Evolutionary conservation across 345 rosid genomes (phyloP), one percentile per base, ranked within the genome.

Genomic region (Carallia pectinifolia): DNA sequence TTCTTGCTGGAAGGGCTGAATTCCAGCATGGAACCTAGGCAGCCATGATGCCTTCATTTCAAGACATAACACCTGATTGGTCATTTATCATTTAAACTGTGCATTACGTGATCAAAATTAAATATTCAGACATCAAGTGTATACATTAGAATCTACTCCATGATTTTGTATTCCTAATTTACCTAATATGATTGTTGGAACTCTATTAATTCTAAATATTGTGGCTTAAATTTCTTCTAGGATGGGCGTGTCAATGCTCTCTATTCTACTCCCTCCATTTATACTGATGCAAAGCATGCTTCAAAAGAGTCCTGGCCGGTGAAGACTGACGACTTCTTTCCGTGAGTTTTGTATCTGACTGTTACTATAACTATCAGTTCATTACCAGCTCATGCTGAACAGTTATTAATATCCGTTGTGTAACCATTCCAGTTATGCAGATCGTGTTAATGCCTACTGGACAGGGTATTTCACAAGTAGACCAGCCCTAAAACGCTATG

Each of bases 241-340:
- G 99, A 95, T 76, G 97, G 99, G 62, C 99, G 96, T 69, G 83
- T 95, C 71, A 94, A 95, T 85, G 97, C 92, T 75, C 84, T 95
- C 62, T 92, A 95, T 81, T 95, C 97, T 62, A 92, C 97, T 53
- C 99, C 99, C 47, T 95, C 99, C 76, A 85, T 95, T 73, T 95
- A 95, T 67, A 95, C 97, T 10, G 97, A 95, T 84, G 99, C 97
- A 71, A 95, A 95, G 81, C 78, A 92, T 67, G 91, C 90, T 54
- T 61, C 86, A 48, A 82, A 86, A 68, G 83, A 81, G 76, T 77
- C 86, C 71, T 95, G 99, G 97, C 97, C 99, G 30, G 60, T 86
- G 52, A 95, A 95, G 79, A 87, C 89, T 48, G 96, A 79, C 27
- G 99, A 95, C 76, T 95, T 82, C 77, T 95, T 95, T 68, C 99